Percentiles rank a stretch among this genome's conserved stretches.
Evolutionary conservation across 495 filamentous ascomycete species (phyloP).

Genomic region (Lasiosphaeria ovina): DNA sequence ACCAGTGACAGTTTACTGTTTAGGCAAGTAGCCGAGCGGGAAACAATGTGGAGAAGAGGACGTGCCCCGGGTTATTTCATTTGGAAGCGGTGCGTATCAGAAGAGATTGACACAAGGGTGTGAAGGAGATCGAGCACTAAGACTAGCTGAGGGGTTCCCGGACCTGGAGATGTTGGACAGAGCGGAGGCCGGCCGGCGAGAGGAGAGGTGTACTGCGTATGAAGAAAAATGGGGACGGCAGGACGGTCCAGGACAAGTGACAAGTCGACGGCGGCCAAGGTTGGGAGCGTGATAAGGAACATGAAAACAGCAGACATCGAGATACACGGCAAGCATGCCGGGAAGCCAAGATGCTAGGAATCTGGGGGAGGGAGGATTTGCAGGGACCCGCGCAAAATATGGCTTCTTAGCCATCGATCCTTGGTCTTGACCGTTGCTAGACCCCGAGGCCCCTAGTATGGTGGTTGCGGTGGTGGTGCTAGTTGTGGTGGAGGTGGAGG

Average conservation of each 20-base stretch:
- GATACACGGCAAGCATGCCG: conserved; percentile 3
- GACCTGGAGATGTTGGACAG: conserved; percentile 17
- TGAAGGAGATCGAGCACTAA: conserved; percentile 23
- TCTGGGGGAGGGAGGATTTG: background rate
- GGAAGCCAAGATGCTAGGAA: conserved; percentile 7
- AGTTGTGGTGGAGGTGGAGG: background rate
- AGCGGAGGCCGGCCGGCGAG: conserved; percentile 11
- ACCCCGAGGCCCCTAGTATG: background rate
- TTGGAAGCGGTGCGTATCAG: conserved; percentile 39
- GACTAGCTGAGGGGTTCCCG: conserved; percentile 13
- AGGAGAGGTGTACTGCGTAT: background rate
- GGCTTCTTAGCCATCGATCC: background rate
- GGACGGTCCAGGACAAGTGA: conserved; percentile 14
- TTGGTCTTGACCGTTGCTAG: background rate
- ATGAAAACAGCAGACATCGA: conserved; percentile 2
- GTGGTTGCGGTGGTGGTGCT: background rate
- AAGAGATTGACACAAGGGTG: conserved; percentile 39
- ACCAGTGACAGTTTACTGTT: conserved; percentile 25
- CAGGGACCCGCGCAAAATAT: background rate
- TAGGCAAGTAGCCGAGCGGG: conserved; percentile 32
- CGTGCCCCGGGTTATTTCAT: conserved; percentile 36
- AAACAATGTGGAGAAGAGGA: conserved; percentile 34
- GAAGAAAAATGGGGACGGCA: conserved; percentile 11
- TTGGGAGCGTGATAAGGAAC: conserved; percentile 6
- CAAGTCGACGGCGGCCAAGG: conserved; percentile 6